phyloP scores from a whole-genome alignment of 345 rosid genomes.

The Camelina hispida region DNA sequence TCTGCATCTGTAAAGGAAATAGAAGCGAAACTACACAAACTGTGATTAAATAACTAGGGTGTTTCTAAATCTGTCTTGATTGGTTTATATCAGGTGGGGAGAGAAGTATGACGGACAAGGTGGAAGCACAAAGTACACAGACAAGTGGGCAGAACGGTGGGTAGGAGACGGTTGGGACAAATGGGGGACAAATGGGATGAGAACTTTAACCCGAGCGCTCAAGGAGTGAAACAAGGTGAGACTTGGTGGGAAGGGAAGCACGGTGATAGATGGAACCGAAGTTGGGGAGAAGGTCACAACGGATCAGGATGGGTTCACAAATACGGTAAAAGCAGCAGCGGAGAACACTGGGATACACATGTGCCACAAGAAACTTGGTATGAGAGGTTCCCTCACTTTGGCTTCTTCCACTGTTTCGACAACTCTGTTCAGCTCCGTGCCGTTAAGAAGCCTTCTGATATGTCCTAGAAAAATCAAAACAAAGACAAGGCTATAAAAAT shows the following conservation, averaged over 20 bases:
- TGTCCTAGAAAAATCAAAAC: constrained; percentile 15
- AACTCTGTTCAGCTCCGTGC: constrained; percentile 83
- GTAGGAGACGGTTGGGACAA: constrained; percentile 88
- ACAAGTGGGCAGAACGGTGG: constrained; percentile 94
- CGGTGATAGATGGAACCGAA: constrained; percentile 88
- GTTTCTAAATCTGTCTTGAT: constrained; percentile 19
- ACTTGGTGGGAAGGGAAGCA: constrained; percentile 93
- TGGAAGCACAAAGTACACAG: constrained; percentile 86
- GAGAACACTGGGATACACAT: constrained; percentile 96
- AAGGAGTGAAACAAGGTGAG: constrained; percentile 97
- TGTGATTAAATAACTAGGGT: not conserved
- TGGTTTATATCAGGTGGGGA: constrained; percentile 72
- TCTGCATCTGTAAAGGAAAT: constrained; percentile 7
- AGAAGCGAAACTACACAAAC: not conserved
- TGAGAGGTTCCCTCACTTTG: constrained; percentile 92
- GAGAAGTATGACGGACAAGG: constrained; percentile 90
- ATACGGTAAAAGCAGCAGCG: constrained; percentile 94
- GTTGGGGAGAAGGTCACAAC: constrained; percentile 92
- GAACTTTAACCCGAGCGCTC: constrained; percentile 66
- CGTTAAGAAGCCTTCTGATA: constrained; percentile 72
- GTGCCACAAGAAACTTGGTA: constrained; percentile 84
- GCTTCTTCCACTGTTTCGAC: constrained; percentile 89
- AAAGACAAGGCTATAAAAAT: not conserved
- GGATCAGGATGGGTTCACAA: constrained; percentile 97
- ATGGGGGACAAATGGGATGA: constrained; percentile 99